A percentile compares a stretch with the other conserved stretches of the same genome.
phyloP scores from a whole-genome alignment of 192 early-diverging fungal species.

The Gaertneriomyces semiglobifer region DNA sequence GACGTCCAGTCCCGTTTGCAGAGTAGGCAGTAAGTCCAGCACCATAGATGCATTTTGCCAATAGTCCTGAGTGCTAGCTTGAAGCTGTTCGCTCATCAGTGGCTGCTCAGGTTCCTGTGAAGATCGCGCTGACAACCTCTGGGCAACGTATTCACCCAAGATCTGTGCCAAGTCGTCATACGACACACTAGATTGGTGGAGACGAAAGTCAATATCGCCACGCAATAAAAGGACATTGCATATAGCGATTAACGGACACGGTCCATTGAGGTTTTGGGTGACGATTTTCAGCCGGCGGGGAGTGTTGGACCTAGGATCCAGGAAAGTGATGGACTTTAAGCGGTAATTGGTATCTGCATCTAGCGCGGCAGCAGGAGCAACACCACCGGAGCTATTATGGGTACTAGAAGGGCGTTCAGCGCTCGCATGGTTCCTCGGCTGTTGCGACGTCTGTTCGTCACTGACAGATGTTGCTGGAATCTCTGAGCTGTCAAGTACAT shows the following conservation, averaged over 20 bases:
- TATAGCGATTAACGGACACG: conserved; percentile 83
- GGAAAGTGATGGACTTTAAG: conserved; percentile 71
- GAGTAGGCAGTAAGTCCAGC: conserved; percentile 42
- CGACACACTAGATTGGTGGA: conserved; percentile 32
- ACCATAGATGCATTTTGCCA: too few species aligned
- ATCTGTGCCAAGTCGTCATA: conserved; percentile 68
- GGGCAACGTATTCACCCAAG: conserved; percentile 60
- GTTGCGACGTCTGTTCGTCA: too few species aligned
- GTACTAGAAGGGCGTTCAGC: too few species aligned
- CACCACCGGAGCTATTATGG: too few species aligned
- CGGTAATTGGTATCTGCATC: conserved; percentile 47
- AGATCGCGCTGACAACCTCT: background rate
- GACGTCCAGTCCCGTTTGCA: conserved; percentile 69
- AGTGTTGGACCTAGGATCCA: conserved; percentile 46
- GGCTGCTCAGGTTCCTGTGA: too few species aligned
- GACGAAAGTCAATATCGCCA: conserved; percentile 48
- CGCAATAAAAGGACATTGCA: conserved; percentile 78
- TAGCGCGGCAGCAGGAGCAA: too few species aligned
- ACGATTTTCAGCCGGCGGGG: conserved; percentile 64
- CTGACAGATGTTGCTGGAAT: too few species aligned
- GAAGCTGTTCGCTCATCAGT: too few species aligned
- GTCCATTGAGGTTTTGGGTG: conserved; percentile 91
- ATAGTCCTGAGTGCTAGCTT: too few species aligned
- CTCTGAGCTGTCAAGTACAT: too few species aligned
- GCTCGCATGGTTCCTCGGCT: too few species aligned